Evolutionary conservation across 768 basidiomycete species (phyloP).

Genomic region (Boletus subcaerulescens): DNA sequence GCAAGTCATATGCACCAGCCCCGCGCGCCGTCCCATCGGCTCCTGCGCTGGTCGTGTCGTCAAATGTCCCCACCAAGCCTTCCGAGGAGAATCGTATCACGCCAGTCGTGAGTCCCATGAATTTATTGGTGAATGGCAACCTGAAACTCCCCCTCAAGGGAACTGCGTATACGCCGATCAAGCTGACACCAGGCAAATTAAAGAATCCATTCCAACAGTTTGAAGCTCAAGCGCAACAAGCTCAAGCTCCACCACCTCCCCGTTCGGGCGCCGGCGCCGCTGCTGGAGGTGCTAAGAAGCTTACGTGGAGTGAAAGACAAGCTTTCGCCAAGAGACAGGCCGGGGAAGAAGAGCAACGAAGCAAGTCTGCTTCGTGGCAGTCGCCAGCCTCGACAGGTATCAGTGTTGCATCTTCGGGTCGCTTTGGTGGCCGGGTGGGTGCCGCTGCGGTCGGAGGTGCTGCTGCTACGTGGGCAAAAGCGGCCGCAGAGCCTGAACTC

Average conservation of each 20-base stretch:
- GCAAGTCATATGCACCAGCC: slow-evolving; percentile 23
- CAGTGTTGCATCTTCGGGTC: slow-evolving; percentile 39
- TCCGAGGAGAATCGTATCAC: slow-evolving; percentile 79
- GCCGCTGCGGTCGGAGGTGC: slow-evolving; percentile 32
- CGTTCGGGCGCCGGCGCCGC: slow-evolving; percentile 11
- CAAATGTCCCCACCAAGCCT: slow-evolving; percentile 61
- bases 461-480: slow-evolving; percentile 19
- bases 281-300: slow-evolving; percentile 57
- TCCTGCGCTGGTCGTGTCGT: slow-evolving; percentile 40
- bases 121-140: not conserved
- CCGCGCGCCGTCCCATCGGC: slow-evolving; percentile 30
- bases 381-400: slow-evolving; percentile 34
- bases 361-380: slow-evolving; percentile 52
- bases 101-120: slow-evolving; percentile 49
- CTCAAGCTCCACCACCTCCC: slow-evolving; percentile 28
- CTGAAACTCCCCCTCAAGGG: slow-evolving; percentile 38
- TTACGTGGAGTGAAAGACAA: slow-evolving; percentile 94
- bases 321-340: slow-evolving; percentile 84
- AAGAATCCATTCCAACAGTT: slow-evolving; percentile 76
- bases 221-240: slow-evolving; percentile 45
- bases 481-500: slow-evolving; percentile 21
- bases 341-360: slow-evolving; percentile 71
- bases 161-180: slow-evolving; percentile 86
- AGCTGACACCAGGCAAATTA: slow-evolving; percentile 83
- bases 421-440: slow-evolving; percentile 31